These are phyloP conservation scores for Penicillium simplicissimum DNA, from an alignment of 495 filamentous ascomycete genomes.

Conservation along the genomic window DNA sequence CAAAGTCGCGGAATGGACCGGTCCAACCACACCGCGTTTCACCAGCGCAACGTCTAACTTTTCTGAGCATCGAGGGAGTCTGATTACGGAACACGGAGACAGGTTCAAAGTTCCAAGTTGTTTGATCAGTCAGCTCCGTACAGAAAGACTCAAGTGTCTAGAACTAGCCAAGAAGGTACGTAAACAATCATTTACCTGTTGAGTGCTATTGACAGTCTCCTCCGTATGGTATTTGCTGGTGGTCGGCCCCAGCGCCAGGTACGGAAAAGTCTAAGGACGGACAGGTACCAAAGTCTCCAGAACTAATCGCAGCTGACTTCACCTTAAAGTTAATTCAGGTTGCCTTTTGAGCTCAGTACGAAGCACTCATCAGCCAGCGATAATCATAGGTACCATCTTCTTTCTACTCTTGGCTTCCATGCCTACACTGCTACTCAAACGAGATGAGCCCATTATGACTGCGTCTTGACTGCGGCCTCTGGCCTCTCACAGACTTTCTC, in stretches of 20 bases:
- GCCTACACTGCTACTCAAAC: not conserved
- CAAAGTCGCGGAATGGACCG: not conserved
- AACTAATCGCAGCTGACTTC: no score
- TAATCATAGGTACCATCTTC: not conserved
- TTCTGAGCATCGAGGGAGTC: not conserved
- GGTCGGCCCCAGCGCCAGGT: not conserved
- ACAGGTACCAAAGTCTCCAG: not conserved
- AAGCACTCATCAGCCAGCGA: not conserved
- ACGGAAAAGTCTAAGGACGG: not conserved
- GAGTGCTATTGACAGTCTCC: no score
- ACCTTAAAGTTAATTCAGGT: not conserved
- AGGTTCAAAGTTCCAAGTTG: not conserved
- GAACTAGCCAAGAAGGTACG: not conserved
- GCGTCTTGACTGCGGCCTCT: not conserved
- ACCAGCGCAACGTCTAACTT: not conserved
- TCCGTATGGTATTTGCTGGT: not conserved
- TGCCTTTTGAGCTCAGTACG: not conserved
- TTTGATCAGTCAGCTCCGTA: not conserved
- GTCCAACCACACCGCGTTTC: slow-evolving; percentile 2
- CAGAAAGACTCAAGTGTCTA: not conserved
- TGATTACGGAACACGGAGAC: not conserved
- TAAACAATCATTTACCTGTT: no score
- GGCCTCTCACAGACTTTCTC: not conserved
- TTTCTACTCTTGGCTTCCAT: not conserved
- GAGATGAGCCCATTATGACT: not conserved